Base-by-base conservation (phyloP, 2,329 filamentous ascomycete species). In the Diaporthe vaccinii region DNA sequence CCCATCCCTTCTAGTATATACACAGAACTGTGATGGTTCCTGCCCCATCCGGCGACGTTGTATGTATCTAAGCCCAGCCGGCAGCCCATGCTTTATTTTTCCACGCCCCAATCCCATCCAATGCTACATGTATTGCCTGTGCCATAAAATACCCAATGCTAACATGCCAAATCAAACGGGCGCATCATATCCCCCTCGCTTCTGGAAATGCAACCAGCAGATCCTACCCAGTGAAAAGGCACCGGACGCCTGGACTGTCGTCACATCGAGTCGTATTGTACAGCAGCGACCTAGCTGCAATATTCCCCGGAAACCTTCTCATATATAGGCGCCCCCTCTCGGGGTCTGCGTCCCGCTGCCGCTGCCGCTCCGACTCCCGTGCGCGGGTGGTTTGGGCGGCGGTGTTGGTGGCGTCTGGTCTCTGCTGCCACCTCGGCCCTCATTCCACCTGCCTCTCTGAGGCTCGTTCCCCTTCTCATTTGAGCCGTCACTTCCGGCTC, bases 391-490 rank as follows among this genome's bases (percentile, higher is more conserved):
- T 44, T 57, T 75, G 5, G 75, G 75, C 36, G 75, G 72, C 17
- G 75, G 74, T 6, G 74, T 62, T 25, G 74, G 74, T 25, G 70
- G 74, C 20, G 59, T 51, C 20, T 28, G 62, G 10, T 75, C 70
- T 12, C 75, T 62, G 69, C 76, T 76, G 28, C 72, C 69, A 44
- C 75, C 76, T 22, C 77, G 57, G 62, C 79, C 79, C 59, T 81
- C 79, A 44, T 81, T 76, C 77, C 80, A 80, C 44, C 80, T 74
- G 41, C 78, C 78, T 72, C 79, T 78, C 34, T 79, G 80, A 20
- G 79, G 77, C 49, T 82, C 81, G 70, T 81, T 81, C 22, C 79
- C 78, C 31, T 61, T 74, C 4, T 76, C 51, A n/a, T 80, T 78
- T n/a, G 74, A 75, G 62, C 78, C 78, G 28, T 79, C 80, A 46